Percentiles rank a stretch among this genome's conserved stretches.
phyloP scores from a whole-genome alignment of 176 grass and related monocot species.

The Triticum dicoccoides region DNA sequence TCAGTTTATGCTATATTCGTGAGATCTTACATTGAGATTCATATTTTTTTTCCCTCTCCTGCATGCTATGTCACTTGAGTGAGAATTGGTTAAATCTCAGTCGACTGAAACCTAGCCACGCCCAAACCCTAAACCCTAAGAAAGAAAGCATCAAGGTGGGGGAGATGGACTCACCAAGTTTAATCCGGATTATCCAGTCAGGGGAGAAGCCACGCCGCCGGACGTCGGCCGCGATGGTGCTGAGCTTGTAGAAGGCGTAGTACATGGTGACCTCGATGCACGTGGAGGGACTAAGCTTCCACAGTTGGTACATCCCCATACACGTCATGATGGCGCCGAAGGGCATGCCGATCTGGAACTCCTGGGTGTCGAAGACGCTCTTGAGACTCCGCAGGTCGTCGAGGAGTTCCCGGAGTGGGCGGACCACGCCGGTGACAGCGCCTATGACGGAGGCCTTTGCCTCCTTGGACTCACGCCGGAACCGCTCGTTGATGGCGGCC shows the following conservation, averaged over 20 bases:
- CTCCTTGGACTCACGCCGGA: background rate
- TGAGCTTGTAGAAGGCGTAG: conserved; percentile 6
- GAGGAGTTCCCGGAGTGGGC: background rate
- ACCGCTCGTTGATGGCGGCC: background rate
- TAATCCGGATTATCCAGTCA: background rate
- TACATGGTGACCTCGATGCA: background rate
- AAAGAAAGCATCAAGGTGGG: background rate
- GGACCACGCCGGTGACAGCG: background rate
- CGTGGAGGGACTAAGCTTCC: background rate
- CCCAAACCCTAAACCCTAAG: no score
- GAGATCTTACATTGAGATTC: no score
- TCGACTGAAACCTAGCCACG: no score
- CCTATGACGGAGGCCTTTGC: background rate
- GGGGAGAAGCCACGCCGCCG: background rate
- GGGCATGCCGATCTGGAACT: background rate
- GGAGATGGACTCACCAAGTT: background rate
- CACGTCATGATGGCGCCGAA: background rate
- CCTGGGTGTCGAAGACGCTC: background rate
- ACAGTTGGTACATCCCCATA: background rate
- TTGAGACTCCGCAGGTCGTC: background rate
- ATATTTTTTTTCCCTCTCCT: no score
- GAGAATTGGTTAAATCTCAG: no score
- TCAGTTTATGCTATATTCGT: no score
- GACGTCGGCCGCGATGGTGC: background rate
- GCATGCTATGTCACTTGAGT: no score